Evolutionary conservation across 352 stramenopile species (phyloP).

Genomic region (Pythium monospermum): DNA sequence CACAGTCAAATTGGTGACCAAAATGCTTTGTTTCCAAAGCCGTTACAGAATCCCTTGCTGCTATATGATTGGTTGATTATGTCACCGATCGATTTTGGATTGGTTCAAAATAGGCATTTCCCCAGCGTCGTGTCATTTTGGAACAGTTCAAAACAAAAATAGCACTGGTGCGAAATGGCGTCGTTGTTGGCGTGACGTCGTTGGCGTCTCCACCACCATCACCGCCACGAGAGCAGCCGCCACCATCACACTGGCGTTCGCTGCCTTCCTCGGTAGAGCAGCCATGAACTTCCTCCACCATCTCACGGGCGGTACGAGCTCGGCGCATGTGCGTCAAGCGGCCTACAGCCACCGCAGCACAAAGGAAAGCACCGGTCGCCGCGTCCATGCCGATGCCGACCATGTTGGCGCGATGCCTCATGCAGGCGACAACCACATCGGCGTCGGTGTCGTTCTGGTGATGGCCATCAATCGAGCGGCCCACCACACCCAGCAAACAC

Average conservation of each 20-base stretch:
- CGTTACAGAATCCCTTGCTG: too few species aligned
- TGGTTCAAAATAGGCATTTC: too few species aligned
- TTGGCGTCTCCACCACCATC: too few species aligned
- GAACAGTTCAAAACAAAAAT: too few species aligned
- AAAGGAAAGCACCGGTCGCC: constrained; percentile 13
- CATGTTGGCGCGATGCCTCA: background rate
- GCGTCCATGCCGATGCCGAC: constrained; percentile 15
- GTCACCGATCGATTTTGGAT: too few species aligned
- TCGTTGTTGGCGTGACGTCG: background rate
- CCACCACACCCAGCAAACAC: background rate
- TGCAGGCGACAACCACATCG: background rate
- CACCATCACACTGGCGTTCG: background rate
- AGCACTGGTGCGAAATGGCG: too few species aligned
- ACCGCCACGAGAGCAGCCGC: too few species aligned
- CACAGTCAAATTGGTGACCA: too few species aligned
- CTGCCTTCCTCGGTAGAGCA: background rate
- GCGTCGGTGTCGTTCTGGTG: constrained; percentile 15
- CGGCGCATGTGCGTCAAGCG: background rate
- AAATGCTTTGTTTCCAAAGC: too few species aligned
- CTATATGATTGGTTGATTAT: too few species aligned
- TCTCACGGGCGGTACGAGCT: background rate
- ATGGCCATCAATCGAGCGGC: constrained; percentile 12
- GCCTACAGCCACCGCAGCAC: constrained; percentile 20
- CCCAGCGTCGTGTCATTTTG: too few species aligned
- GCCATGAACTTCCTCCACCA: background rate